Conservation (phyloP, 2,329 filamentous ascomycete genomes). For the Monosporascus sp. region DNA sequence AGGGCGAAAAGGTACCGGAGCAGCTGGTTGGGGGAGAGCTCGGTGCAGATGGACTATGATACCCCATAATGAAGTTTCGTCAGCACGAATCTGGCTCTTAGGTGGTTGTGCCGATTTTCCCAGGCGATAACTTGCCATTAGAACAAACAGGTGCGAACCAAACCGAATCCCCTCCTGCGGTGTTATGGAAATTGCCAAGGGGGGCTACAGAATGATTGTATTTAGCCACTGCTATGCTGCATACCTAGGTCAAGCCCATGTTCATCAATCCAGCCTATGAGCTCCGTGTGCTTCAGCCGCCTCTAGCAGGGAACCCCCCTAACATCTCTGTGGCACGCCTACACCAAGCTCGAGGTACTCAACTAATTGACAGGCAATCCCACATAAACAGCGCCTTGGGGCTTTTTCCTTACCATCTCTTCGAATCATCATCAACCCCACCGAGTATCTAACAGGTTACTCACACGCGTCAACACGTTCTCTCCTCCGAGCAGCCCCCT, state of each 20-base stretch:
- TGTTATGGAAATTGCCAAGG: no score
- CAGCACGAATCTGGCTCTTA: background rate
- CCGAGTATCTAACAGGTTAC: conserved; percentile 41
- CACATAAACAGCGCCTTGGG: background rate
- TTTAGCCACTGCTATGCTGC: no score
- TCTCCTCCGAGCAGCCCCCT: conserved; percentile 47
- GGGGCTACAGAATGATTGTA: no score
- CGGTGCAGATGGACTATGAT: conserved; percentile 6
- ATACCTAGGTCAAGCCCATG: no score
- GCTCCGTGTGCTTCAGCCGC: no score
- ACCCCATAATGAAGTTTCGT: conserved; percentile 5
- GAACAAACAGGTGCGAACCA: background rate
- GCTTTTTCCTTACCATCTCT: background rate
- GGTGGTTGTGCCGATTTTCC: no score
- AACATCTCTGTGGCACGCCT: no score
- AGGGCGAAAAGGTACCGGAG: conserved; percentile 2
- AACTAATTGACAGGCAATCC: background rate
- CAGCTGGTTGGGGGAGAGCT: background rate
- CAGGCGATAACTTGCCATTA: background rate
- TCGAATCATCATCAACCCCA: conserved; percentile 35
- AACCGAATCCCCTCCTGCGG: no score
- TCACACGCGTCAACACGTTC: conserved; percentile 47
- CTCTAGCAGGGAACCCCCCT: no score
- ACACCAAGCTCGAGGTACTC: background rate
- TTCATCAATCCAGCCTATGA: background rate